Evolutionary conservation across 495 filamentous ascomycete genomes (phyloP), one percentile per base, ranked within the genome.

Genomic region (Talaromyces proteolyticus): DNA sequence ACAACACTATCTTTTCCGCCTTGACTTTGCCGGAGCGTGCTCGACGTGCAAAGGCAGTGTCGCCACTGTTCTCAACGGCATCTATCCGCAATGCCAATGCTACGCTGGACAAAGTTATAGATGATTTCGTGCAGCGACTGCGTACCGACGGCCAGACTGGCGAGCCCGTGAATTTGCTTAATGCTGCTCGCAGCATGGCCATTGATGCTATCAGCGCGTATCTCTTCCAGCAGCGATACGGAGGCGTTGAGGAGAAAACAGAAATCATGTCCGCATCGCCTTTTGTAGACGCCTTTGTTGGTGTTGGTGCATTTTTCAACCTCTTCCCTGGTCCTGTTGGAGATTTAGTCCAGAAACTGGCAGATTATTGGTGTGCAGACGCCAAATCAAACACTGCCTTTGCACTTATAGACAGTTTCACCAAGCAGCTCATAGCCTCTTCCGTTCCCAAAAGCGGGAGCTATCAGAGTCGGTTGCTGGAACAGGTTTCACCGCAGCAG

Each of bases 1-100:
- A 72, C 49, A 52, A 54, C 18, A 74, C 73, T n/a, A 74, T 81
- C 6, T 80, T 81, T 61, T 77, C 73, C 2, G 66, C 68, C 1
- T 54, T 59, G 19, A 68, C 68, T 23, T 49, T 61, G 2, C 59
- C 59, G 0, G 62, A 74, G 50, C 61, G 76, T 19, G 60, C 65
- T 2, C 49, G 50, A 1, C 56, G 77, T 26, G 75, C 74, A 21
- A 78, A 76, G 49, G 67, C 74, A 16, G 75, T 81, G 12, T 55
- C 66, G 22, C 57, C 67, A 4, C 51, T 79, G 21, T 81, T 81
- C 52, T 64, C 66, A 6, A 67, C 65, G 6, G 64, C 64, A 21
- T 63, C 50, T 1, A 63, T 78, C 26, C 53, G 72, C 5, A 54
- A 62, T 3, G 57, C 63, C 1, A 55, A 60, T 42, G 47, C 47